These are phyloP conservation scores for Suillus brevipes DNA, from an alignment of 768 basidiomycete genomes.

Conservation along the genomic window DNA sequence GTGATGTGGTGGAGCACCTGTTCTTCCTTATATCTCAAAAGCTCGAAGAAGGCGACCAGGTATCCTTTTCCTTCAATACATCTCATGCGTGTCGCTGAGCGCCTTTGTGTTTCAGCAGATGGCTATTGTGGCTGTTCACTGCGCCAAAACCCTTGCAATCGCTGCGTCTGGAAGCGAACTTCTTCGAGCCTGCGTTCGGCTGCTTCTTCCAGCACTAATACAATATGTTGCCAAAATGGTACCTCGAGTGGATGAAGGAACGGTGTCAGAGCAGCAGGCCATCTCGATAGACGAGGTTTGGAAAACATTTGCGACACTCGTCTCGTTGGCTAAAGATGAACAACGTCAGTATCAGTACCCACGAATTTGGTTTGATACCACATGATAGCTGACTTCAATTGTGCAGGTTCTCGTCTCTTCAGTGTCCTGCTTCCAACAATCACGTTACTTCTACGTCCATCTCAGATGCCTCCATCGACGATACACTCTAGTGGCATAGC, in stretches of 20 bases:
- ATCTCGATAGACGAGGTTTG: slow-evolving; percentile 76
- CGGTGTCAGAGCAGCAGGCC: slow-evolving; percentile 53
- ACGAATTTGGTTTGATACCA: not conserved
- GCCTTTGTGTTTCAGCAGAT: slow-evolving; percentile 55
- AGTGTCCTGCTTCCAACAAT: slow-evolving; percentile 76
- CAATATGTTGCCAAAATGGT: slow-evolving; percentile 74
- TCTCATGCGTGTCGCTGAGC: not conserved
- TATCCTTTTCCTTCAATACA: slow-evolving; percentile 31
- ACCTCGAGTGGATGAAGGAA: slow-evolving; percentile 56
- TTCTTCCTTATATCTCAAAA: slow-evolving; percentile 86
- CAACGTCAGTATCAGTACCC: slow-evolving; percentile 57
- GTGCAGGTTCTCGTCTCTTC: slow-evolving; percentile 62
- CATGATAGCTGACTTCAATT: slow-evolving; percentile 15
- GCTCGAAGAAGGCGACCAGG: slow-evolving; percentile 68
- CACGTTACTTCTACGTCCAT: slow-evolving; percentile 64
- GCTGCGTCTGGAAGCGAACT: slow-evolving; percentile 69
- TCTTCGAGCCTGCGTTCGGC: slow-evolving; percentile 68
- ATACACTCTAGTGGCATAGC: slow-evolving; percentile 60
- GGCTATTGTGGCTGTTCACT: slow-evolving; percentile 85
- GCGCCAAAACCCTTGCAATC: slow-evolving; percentile 78
- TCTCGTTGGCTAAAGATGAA: slow-evolving; percentile 53
- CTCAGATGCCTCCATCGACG: slow-evolving; percentile 40
- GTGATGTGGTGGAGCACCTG: slow-evolving; percentile 76
- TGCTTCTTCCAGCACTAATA: slow-evolving; percentile 81
- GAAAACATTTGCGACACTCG: slow-evolving; percentile 74